Percentiles rank a stretch among this genome's conserved stretches.
Conservation (phyloP, 306 rosid species). For the Begonia masoniana region DNA sequence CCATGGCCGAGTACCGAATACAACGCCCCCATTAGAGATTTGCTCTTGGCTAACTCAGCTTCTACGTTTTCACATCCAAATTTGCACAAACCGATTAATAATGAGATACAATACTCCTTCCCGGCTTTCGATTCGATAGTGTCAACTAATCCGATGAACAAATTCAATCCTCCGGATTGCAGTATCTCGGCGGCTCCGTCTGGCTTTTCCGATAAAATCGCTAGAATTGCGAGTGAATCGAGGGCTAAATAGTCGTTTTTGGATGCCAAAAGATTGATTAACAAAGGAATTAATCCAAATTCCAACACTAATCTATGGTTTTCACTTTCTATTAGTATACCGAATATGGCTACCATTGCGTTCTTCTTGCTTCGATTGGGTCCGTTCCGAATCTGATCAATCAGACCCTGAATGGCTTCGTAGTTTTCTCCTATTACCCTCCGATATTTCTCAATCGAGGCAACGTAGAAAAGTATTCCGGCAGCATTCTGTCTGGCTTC, state of each 20-base stretch:
- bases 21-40: slow-evolving; percentile 50
- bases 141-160: slow-evolving; percentile 26
- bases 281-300: slow-evolving; percentile 34
- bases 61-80: slow-evolving; percentile 50
- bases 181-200: slow-evolving; percentile 37
- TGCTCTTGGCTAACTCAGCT: slow-evolving; percentile 35
- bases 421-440: slow-evolving; percentile 39
- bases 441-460: slow-evolving; percentile 43
- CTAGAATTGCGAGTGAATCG: slow-evolving; percentile 55
- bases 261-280: slow-evolving; percentile 24
- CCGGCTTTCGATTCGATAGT: slow-evolving; percentile 42
- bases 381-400: slow-evolving; percentile 30
- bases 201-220: slow-evolving; percentile 45
- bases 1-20: slow-evolving; percentile 54
- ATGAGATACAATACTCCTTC: slow-evolving; percentile 54
- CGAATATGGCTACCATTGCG: slow-evolving; percentile 55
- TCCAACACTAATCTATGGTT: slow-evolving; percentile 39
- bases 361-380: slow-evolving; percentile 45
- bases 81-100: slow-evolving; percentile 48
- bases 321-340: slow-evolving; percentile 35
- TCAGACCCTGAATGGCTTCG: slow-evolving; percentile 41
- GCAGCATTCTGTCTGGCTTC: slow-evolving; percentile 62
- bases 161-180: slow-evolving; percentile 24
- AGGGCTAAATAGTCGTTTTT: slow-evolving; percentile 39
- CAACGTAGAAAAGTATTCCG: slow-evolving; percentile 54